These are phyloP conservation scores for Spathaspora gorwiae DNA, from an alignment of 805 yeast genomes.

Conservation along the genomic window DNA sequence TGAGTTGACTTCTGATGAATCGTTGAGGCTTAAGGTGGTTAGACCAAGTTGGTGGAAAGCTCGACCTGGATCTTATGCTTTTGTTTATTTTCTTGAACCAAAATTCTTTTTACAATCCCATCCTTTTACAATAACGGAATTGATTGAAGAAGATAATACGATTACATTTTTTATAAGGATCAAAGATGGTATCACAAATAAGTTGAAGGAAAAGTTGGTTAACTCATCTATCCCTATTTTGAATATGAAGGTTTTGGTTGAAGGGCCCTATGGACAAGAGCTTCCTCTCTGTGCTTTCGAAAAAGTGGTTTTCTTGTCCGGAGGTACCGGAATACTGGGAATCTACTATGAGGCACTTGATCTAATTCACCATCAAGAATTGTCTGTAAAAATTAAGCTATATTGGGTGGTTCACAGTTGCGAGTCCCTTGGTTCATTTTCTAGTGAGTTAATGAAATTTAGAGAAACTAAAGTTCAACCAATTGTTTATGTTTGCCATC, in stretches of 20 bases:
- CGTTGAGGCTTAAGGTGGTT: conserved; percentile 39
- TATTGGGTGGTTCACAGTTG: conserved; percentile 40
- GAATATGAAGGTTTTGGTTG: conserved; percentile 29
- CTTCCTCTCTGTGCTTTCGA: conserved; percentile 28
- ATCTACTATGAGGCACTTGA: conserved; percentile 28
- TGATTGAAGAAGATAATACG: conserved; percentile 23
- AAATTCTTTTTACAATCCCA: conserved; percentile 43
- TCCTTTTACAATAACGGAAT: conserved; percentile 37
- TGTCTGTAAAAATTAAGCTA: conserved; percentile 19
- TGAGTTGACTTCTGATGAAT: conserved; percentile 33
- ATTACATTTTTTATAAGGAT: conserved; percentile 46
- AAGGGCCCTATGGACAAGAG: conserved; percentile 38
- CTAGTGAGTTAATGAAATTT: conserved; percentile 29
- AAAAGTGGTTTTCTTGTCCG: conserved; percentile 26
- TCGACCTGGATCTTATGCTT: conserved; percentile 37
- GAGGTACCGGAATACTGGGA: conserved; percentile 43
- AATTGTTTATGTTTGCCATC: conserved; percentile 39
- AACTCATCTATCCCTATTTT: conserved; percentile 21
- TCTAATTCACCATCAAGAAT: conserved; percentile 13
- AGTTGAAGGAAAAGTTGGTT: conserved; percentile 20
- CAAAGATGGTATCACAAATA: conserved; percentile 50
- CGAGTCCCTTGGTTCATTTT: conserved; percentile 37
- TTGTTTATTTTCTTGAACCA: conserved; percentile 35
- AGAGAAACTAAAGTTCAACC: conserved; percentile 30
- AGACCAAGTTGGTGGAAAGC: conserved; percentile 46